A percentile compares a stretch with the other conserved stretches of the same genome.
Conservation (phyloP, 1,284 basidiomycete genomes). For the Cutaneotrichosporon sp. region DNA sequence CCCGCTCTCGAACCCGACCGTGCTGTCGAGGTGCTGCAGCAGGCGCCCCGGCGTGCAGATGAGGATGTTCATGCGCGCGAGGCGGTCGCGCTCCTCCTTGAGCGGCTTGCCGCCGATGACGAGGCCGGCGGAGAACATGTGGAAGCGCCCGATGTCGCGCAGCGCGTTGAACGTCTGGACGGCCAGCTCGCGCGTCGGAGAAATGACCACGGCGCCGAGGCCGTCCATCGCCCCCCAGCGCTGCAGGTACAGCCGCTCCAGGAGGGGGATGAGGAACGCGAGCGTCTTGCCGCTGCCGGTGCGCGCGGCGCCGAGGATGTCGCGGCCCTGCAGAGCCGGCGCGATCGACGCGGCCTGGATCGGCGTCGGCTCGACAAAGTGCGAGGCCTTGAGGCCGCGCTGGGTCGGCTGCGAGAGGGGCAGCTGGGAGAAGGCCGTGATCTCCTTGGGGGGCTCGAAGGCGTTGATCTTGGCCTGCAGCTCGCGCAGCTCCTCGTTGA, state of each 20-base stretch:
- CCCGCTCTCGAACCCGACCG: slow-evolving; percentile 87
- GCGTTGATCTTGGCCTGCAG: slow-evolving; percentile 32
- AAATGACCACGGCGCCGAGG: slow-evolving; percentile 89
- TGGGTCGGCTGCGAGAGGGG: slow-evolving; percentile 49
- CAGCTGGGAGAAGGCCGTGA: slow-evolving; percentile 53
- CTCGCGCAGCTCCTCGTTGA: slow-evolving; percentile 49
- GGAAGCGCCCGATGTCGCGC: slow-evolving; percentile 84
- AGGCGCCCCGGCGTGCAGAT: slow-evolving; percentile 94
- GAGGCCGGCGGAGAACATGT: slow-evolving; percentile 90
- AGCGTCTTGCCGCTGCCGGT: slow-evolving; percentile 84
- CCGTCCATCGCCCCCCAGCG: slow-evolving; percentile 82
- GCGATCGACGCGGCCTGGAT: slow-evolving; percentile 70
- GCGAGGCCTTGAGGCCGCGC: slow-evolving; percentile 70
- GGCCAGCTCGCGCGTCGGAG: slow-evolving; percentile 92
- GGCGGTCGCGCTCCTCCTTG: slow-evolving; percentile 85
- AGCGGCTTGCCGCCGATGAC: slow-evolving; percentile 97
- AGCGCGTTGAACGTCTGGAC: slow-evolving; percentile 98
- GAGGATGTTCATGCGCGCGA: slow-evolving; percentile 94
- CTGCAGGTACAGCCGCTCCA: slow-evolving; percentile 71
- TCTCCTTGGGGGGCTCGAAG: slow-evolving; percentile 35
- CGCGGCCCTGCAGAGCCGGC: slow-evolving; percentile 65
- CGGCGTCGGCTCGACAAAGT: slow-evolving; percentile 83
- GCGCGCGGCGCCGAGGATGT: slow-evolving; percentile 73
- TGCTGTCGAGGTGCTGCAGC: slow-evolving; percentile 98
- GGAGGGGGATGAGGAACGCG: slow-evolving; percentile 74